Conservation (phyloP, 768 basidiomycete species). For the Fomitopsis pulvina region DNA sequence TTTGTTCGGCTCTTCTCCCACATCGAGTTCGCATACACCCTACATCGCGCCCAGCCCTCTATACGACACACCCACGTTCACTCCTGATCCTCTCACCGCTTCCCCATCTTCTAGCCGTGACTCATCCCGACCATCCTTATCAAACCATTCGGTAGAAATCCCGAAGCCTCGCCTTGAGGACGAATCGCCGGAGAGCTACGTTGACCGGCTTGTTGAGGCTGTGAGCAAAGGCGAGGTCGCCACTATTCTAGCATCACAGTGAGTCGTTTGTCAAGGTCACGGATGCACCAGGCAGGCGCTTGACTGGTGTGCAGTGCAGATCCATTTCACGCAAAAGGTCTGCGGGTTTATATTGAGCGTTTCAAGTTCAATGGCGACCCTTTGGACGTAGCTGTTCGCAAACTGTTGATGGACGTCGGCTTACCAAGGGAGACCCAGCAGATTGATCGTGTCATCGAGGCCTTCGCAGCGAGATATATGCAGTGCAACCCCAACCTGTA, state of each 20-base stretch:
- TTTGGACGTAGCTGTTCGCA: slow-evolving; percentile 86
- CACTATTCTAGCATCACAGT: slow-evolving; percentile 78
- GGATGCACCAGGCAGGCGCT: background rate
- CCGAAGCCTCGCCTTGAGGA: slow-evolving; percentile 46
- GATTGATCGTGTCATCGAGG: slow-evolving; percentile 96
- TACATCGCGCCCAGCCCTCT: slow-evolving; percentile 6
- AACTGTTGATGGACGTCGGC: slow-evolving; percentile 84
- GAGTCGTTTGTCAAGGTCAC: slow-evolving; percentile 14
- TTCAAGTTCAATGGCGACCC: slow-evolving; percentile 81
- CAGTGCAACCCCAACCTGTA: slow-evolving; percentile 82
- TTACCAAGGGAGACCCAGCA: slow-evolving; percentile 96
- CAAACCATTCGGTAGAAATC: slow-evolving; percentile 36
- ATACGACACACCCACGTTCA: slow-evolving; percentile 1
- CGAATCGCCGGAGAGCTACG: slow-evolving; percentile 67
- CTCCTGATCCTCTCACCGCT: slow-evolving; percentile 3
- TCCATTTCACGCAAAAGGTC: slow-evolving; percentile 57
- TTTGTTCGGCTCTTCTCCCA: slow-evolving; percentile 44
- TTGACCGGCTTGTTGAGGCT: slow-evolving; percentile 53
- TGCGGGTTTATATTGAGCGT: slow-evolving; percentile 62
- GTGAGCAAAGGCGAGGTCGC: slow-evolving; percentile 79
- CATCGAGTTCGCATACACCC: slow-evolving; percentile 24
- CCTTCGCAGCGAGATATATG: slow-evolving; percentile 82
- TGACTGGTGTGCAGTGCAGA: slow-evolving; percentile 47
- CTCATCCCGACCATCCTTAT: slow-evolving; percentile 40
- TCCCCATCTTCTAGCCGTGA: slow-evolving; percentile 22